Percentiles rank a stretch among this genome's conserved stretches.
phyloP scores from a whole-genome alignment of 2,329 filamentous ascomycete species.

The Diaporthe velutina region DNA sequence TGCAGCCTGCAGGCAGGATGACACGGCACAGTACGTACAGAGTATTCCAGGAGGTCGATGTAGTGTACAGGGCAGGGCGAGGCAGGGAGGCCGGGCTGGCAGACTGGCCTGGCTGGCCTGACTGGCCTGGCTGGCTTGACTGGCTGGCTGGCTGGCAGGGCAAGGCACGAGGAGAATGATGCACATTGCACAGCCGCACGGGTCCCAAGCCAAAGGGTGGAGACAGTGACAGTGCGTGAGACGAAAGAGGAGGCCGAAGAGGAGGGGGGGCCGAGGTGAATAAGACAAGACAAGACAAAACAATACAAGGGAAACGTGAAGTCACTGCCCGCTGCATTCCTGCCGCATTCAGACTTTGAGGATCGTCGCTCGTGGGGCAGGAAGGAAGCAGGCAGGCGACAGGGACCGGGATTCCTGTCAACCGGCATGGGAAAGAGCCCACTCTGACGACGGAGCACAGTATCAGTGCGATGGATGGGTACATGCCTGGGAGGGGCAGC shows the following conservation, averaged over 20 bases:
- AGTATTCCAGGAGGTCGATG: neutral
- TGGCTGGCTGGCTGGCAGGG: no score
- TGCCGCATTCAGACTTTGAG: constrained; percentile 23
- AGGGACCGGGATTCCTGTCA: constrained; percentile 16
- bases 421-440: constrained; percentile 7
- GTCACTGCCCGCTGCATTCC: constrained; percentile 23
- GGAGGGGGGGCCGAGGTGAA: constrained; percentile 10
- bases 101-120: no score
- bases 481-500: neutral
- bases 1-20: constrained; percentile 21
- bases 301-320: constrained; percentile 22
- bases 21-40: neutral
- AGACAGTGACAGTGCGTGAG: constrained; percentile 11
- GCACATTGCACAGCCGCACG: constrained; percentile 27
- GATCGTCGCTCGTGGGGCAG: constrained; percentile 29
- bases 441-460: neutral
- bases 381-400: constrained; percentile 1
- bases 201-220: constrained; percentile 8
- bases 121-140: no score
- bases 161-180: constrained; percentile 9
- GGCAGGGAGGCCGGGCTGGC: neutral
- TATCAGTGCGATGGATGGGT: neutral
- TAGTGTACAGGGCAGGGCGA: neutral
- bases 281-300: constrained; percentile 16
- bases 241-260: neutral